Evolutionary conservation across 345 rosid species (phyloP).

Genomic region (Barbarea vulgaris): DNA sequence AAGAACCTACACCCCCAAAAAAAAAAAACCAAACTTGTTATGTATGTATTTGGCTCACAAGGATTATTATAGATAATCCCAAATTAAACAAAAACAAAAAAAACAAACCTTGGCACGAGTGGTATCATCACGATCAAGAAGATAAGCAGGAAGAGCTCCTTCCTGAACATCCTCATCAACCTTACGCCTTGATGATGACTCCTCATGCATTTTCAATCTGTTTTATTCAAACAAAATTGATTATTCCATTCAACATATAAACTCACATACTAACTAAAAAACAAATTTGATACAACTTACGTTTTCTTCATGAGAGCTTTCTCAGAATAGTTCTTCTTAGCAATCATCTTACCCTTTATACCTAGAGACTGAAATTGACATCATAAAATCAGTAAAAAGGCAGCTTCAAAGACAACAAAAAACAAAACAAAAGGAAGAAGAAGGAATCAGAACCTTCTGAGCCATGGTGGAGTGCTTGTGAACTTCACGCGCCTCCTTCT

Average conservation of each 20-base stretch:
- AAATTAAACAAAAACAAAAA: not conserved
- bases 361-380: conserved; percentile 54
- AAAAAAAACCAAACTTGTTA: not conserved
- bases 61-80: not conserved
- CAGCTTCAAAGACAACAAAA: not conserved
- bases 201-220: conserved; percentile 94
- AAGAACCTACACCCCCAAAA: conserved; percentile 53
- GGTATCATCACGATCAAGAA: conserved; percentile 90
- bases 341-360: conserved; percentile 79
- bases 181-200: conserved; percentile 79
- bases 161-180: conserved; percentile 83
- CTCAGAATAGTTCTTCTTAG: conserved; percentile 72
- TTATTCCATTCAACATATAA: not conserved
- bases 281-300: conserved; percentile 43
- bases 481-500: conserved; percentile 90
- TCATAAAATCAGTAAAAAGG: not conserved
- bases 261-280: not conserved
- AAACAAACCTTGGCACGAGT: conserved; percentile 69
- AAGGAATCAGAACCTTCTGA: conserved; percentile 49
- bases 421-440: not conserved
- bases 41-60: conserved; percentile 5
- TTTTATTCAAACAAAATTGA: not conserved
- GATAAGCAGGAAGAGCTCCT: conserved; percentile 97
- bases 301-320: conserved; percentile 83
- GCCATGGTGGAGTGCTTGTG: conserved; percentile 78